Conservation (phyloP, 192 early-diverging fungal species). For the Umbelopsis isabellina region DNA sequence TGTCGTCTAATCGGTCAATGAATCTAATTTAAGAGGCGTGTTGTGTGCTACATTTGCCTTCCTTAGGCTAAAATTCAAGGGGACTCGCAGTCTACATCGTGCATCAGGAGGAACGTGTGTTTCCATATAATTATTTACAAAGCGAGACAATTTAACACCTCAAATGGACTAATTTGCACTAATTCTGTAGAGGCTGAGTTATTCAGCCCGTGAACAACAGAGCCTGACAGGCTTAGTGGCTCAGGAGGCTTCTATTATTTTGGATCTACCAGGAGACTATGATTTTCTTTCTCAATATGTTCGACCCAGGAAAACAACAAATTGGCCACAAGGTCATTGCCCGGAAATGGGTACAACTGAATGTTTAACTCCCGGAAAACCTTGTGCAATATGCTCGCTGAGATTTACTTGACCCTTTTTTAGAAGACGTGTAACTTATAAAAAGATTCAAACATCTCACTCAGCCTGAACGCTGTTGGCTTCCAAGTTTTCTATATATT, state of each 20-base stretch:
- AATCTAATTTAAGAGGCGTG: slow-evolving; percentile 9
- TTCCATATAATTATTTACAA: slow-evolving; percentile 6
- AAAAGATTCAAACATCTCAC: background rate
- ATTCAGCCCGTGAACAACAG: background rate
- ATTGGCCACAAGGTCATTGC: slow-evolving; percentile 5
- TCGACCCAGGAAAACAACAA: background rate
- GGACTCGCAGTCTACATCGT: background rate
- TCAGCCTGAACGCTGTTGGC: slow-evolving; percentile 11
- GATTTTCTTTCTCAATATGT: too few relatives aligned
- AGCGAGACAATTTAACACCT: slow-evolving; percentile 20
- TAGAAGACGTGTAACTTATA: slow-evolving; percentile 13
- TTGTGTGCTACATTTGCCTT: slow-evolving; percentile 10
- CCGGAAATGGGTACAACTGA: background rate
- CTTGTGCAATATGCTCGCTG: slow-evolving; percentile 5
- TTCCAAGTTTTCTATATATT: slow-evolving; percentile 19
- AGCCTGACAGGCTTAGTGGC: too few relatives aligned
- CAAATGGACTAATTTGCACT: background rate
- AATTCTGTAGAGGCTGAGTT: background rate
- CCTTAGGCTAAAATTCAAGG: slow-evolving; percentile 11
- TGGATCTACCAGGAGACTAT: too few relatives aligned
- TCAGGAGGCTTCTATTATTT: background rate
- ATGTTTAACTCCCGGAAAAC: slow-evolving; percentile 17
- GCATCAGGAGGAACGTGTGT: too few relatives aligned
- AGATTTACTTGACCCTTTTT: slow-evolving; percentile 16
- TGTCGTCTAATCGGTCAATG: background rate